phyloP scores from a whole-genome alignment of 1,284 basidiomycete species.

The Trametes sp. region DNA sequence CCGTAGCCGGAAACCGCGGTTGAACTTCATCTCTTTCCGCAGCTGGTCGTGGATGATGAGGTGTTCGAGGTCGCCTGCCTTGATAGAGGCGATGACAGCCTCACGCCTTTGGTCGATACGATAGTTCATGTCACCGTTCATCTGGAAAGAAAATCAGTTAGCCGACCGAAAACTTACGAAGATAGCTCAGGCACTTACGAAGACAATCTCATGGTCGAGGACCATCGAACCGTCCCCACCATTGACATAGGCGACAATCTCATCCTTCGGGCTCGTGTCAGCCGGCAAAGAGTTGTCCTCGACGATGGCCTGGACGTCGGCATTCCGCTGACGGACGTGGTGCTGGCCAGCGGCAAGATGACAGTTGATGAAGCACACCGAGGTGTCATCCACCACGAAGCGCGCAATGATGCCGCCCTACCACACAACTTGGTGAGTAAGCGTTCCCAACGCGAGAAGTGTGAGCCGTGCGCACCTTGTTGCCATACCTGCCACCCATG shows the following conservation, averaged over 20 bases:
- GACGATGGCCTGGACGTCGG: constrained; percentile 85
- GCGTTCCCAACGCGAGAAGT: background rate
- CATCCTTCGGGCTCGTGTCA: constrained; percentile 48
- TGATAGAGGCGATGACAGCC: constrained; percentile 74
- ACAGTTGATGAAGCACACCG: constrained; percentile 94
- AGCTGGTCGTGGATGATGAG: constrained; percentile 90
- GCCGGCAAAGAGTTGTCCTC: constrained; percentile 84
- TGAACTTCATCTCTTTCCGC: constrained; percentile 84
- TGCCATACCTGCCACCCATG: constrained; percentile 92
- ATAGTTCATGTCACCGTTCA: constrained; percentile 90
- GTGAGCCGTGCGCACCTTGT: constrained; percentile 72
- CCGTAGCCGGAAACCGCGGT: constrained; percentile 87
- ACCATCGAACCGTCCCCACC: constrained; percentile 96
- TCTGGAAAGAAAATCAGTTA: constrained; percentile 46
- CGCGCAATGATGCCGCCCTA: constrained; percentile 92
- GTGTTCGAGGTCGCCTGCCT: constrained; percentile 66
- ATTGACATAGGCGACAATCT: constrained; percentile 76
- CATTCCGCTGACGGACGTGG: constrained; percentile 83
- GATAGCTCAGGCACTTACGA: constrained; percentile 63
- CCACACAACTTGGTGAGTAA: background rate
- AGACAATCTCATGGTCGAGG: constrained; percentile 93
- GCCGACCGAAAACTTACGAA: background rate
- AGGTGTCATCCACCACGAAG: constrained; percentile 91
- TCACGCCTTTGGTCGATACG: constrained; percentile 93
- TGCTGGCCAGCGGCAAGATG: constrained; percentile 95